A percentile compares a stretch with the other conserved stretches of the same genome.
Evolutionary conservation across 768 basidiomycete genomes (phyloP).

Genomic region (Mycena venus): DNA sequence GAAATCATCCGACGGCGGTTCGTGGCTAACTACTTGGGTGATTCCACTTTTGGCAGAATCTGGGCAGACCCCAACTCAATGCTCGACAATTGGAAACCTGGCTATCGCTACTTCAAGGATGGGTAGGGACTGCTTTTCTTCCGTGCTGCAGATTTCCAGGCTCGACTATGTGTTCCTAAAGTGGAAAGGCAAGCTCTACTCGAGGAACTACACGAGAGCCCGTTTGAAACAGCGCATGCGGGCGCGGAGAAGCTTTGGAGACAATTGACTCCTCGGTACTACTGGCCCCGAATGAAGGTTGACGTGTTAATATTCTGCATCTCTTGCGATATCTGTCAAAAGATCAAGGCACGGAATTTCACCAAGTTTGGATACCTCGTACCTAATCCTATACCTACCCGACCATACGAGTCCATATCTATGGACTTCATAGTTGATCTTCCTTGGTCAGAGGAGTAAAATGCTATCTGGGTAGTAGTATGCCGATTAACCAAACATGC

Average conservation of each 20-base stretch:
- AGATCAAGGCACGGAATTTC: neutral
- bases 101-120: no score
- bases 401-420: slow-evolving; percentile 36
- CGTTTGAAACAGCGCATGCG: no score
- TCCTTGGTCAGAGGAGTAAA: slow-evolving; percentile 28
- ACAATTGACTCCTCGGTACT: neutral
- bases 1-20: no score
- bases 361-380: slow-evolving; percentile 25
- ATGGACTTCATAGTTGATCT: slow-evolving; percentile 44
- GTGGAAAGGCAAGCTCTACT: no score
- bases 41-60: no score
- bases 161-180: no score
- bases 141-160: neutral
- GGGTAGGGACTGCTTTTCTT: no score
- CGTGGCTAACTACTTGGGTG: no score
- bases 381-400: slow-evolving; percentile 36
- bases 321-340: neutral
- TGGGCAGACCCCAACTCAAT: no score
- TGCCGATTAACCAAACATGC: slow-evolving; percentile 3
- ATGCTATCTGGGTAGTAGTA: neutral
- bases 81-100: no score
- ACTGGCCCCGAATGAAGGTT: neutral
- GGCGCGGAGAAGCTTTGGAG: no score
- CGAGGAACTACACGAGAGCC: no score
- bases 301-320: neutral